Evolutionary conservation across 2,329 filamentous ascomycete genomes (phyloP).

Genomic region (Neurospora sp.): DNA sequence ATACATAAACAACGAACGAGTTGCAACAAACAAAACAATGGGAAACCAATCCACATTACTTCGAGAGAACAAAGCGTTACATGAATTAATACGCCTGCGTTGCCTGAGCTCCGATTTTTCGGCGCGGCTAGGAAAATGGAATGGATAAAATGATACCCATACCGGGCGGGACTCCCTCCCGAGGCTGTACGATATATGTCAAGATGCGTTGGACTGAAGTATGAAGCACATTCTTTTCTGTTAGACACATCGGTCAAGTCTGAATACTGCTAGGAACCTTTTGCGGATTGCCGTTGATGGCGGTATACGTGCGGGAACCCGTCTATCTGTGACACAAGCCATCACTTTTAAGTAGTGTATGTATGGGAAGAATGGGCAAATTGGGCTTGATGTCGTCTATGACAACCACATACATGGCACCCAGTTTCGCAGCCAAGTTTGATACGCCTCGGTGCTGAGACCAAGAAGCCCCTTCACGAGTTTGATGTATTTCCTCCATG

Average conservation of each 20-base stretch:
- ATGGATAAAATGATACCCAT: neutral
- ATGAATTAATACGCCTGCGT: neutral
- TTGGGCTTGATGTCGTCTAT: neutral
- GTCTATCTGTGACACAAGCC: too few species aligned
- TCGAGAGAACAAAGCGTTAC: neutral
- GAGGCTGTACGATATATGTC: neutral
- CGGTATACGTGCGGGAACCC: too few species aligned
- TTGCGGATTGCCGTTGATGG: neutral
- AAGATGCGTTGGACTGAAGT: neutral
- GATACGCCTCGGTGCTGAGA: neutral
- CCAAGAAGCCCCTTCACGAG: neutral
- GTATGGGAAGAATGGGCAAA: neutral
- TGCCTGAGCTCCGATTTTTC: neutral
- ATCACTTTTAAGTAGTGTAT: too few species aligned
- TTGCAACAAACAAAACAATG: neutral
- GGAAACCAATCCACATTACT: neutral
- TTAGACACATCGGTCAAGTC: neutral
- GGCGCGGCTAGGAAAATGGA: neutral
- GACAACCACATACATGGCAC: neutral
- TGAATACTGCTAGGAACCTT: neutral
- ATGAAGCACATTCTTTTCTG: neutral
- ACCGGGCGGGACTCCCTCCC: neutral
- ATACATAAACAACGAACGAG: neutral
- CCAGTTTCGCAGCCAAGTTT: neutral
- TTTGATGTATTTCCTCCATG: neutral